Evolutionary conservation across 139 green algal species (phyloP).

Genomic region (Coelastrella sp.): DNA sequence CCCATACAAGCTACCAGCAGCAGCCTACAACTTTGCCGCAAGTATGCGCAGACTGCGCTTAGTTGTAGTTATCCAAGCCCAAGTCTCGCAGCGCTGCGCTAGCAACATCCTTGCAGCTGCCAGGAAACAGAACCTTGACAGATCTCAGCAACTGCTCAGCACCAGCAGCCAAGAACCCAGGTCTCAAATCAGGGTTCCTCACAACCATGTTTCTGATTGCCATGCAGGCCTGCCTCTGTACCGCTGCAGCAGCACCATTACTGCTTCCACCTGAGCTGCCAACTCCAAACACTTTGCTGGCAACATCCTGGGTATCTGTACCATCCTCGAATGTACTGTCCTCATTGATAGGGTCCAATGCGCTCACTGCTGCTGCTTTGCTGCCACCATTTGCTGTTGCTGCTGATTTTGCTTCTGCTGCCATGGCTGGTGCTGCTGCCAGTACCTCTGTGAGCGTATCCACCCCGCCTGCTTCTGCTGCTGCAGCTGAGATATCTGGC

Average conservation of each 20-base stretch:
- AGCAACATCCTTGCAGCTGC: slow-evolving; percentile 80
- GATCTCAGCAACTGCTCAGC: slow-evolving; percentile 74
- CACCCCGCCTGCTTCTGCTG: slow-evolving; percentile 58
- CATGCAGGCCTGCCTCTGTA: slow-evolving; percentile 80
- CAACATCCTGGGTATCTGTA: slow-evolving; percentile 17
- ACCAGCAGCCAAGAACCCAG: slow-evolving; percentile 71
- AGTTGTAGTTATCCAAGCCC: slow-evolving; percentile 87
- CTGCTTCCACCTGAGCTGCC: slow-evolving; percentile 49
- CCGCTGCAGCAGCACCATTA: slow-evolving; percentile 48
- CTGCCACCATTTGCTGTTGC: slow-evolving; percentile 25
- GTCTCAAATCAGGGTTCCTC: slow-evolving; percentile 75
- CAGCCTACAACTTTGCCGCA: no score
- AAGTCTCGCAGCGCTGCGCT: slow-evolving; percentile 88
- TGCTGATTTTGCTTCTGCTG: slow-evolving; percentile 25
- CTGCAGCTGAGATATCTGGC: slow-evolving; percentile 66
- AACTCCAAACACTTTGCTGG: slow-evolving; percentile 38
- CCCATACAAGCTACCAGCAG: neutral
- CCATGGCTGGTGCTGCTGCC: slow-evolving; percentile 16
- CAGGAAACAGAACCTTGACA: slow-evolving; percentile 66
- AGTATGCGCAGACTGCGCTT: no score
- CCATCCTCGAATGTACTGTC: neutral
- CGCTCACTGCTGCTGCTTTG: neutral
- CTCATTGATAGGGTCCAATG: neutral
- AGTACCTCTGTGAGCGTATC: slow-evolving; percentile 39
- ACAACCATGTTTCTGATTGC: slow-evolving; percentile 84